A percentile compares a stretch with the other conserved stretches of the same genome.
Evolutionary conservation across 129 eudicot genomes (phyloP).

Genomic region (Saposhnikovia divaricata): DNA sequence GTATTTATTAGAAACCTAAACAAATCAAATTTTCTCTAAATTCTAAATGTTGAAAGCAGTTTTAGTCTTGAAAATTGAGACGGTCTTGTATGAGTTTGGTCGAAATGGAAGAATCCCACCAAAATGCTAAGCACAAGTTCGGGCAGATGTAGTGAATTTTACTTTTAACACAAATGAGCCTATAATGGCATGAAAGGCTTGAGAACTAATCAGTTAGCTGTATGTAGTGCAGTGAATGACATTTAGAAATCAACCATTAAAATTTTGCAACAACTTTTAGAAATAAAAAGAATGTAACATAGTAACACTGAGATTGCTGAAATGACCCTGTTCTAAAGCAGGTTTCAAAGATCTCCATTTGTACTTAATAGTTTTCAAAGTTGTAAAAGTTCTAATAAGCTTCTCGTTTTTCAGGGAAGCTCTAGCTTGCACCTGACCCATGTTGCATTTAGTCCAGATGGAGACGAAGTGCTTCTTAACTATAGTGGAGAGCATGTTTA

Average conservation of each 20-base stretch:
- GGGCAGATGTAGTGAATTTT: background rate
- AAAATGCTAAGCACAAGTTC: background rate
- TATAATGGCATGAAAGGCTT: background rate
- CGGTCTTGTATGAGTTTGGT: background rate
- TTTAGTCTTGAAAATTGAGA: background rate
- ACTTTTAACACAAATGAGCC: background rate
- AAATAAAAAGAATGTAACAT: background rate
- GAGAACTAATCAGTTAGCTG: background rate
- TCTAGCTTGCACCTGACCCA: conserved; percentile 81
- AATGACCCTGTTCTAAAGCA: background rate
- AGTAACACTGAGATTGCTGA: background rate
- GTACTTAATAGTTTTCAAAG: background rate
- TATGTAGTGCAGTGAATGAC: background rate
- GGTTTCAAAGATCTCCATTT: background rate
- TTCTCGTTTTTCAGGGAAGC: conserved; percentile 40
- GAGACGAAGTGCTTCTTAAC: conserved; percentile 80
- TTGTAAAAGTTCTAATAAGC: background rate
- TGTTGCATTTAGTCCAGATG: conserved; percentile 83
- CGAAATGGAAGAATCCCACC: background rate
- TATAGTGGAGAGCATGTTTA: conserved; percentile 92
- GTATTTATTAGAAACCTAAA: background rate
- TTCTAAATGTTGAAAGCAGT: background rate
- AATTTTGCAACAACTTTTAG: background rate
- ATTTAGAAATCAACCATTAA: too few species aligned
- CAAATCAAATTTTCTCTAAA: background rate